These are phyloP conservation scores for Aspergillus steynii DNA, from an alignment of 495 filamentous ascomycete species.

Conservation along the genomic window DNA sequence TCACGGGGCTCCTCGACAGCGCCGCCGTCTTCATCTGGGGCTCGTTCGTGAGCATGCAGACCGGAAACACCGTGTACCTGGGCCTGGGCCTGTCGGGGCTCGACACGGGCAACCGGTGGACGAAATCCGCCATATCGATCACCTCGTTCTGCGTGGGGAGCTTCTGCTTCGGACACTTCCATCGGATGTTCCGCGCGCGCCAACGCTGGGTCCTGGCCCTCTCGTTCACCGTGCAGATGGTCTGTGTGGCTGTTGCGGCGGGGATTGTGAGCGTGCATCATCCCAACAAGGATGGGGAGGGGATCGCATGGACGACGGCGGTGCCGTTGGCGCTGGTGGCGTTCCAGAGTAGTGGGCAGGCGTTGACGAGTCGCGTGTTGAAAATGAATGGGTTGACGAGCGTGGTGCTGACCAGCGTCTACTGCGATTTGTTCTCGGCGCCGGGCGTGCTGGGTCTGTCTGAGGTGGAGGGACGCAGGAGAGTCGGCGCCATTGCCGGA, in stretches of 20 bases:
- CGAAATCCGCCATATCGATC: slow-evolving; percentile 65
- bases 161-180: slow-evolving; percentile 61
- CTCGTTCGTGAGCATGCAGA: slow-evolving; percentile 78
- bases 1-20: slow-evolving; percentile 74
- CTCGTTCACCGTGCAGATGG: slow-evolving; percentile 58
- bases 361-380: slow-evolving; percentile 65
- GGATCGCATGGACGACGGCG: slow-evolving; percentile 56
- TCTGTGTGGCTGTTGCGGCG: slow-evolving; percentile 57
- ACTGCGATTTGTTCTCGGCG: slow-evolving; percentile 70
- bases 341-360: slow-evolving; percentile 71
- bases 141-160: slow-evolving; percentile 67
- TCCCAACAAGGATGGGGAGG: slow-evolving; percentile 34
- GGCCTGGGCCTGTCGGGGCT: slow-evolving; percentile 63
- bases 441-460: slow-evolving; percentile 50
- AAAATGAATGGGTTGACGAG: slow-evolving; percentile 62
- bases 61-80: slow-evolving; percentile 76
- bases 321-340: slow-evolving; percentile 63
- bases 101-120: slow-evolving; percentile 45
- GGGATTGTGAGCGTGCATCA: slow-evolving; percentile 52
- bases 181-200: slow-evolving; percentile 54
- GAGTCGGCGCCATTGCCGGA: slow-evolving; percentile 55
- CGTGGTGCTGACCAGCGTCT: slow-evolving; percentile 71
- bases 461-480: slow-evolving; percentile 60
- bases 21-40: slow-evolving; percentile 72
- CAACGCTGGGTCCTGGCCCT: slow-evolving; percentile 61